Evolutionary conservation across 2,329 filamentous ascomycete genomes (phyloP).

Genomic region (Fusarium ambrosium): DNA sequence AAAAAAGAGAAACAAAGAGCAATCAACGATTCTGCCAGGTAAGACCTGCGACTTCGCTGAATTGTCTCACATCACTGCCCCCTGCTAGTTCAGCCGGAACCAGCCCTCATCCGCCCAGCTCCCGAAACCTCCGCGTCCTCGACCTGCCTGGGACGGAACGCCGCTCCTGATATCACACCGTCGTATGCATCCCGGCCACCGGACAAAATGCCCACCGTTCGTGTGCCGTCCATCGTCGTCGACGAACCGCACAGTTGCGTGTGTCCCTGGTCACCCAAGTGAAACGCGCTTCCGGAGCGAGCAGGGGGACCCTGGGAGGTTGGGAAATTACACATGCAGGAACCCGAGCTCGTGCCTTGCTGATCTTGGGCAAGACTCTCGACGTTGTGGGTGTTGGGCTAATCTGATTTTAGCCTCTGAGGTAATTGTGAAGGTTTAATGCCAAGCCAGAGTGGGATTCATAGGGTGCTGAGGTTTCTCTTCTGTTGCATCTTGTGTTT

Average conservation of each 20-base stretch:
- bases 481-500: not conserved
- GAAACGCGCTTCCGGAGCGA: conserved; percentile 38
- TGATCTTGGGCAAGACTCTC: conserved; percentile 15
- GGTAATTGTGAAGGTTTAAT: conserved; percentile 1
- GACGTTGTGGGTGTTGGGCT: not conserved
- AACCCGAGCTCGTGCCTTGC: conserved; percentile 32
- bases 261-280: conserved; percentile 20
- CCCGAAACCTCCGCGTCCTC: conserved; percentile 1
- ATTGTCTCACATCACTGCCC: conserved; percentile 25
- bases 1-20: not conserved
- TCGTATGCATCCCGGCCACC: conserved; percentile 4
- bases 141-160: not conserved
- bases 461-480: not conserved
- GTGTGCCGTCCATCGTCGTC: not conserved
- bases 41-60: not conserved
- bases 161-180: conserved; percentile 3
- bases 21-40: not conserved
- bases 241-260: conserved; percentile 6
- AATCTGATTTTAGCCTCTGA: not conserved
- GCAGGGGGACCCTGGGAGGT: conserved; percentile 40
- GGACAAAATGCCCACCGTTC: conserved; percentile 15
- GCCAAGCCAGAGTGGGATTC: not conserved
- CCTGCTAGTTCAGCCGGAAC: conserved; percentile 24
- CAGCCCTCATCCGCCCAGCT: conserved; percentile 15
- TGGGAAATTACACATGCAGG: conserved; percentile 47